These are phyloP conservation scores for Przewalskia tangutica DNA, from an alignment of 257 asterid species.

Conservation along the genomic window DNA sequence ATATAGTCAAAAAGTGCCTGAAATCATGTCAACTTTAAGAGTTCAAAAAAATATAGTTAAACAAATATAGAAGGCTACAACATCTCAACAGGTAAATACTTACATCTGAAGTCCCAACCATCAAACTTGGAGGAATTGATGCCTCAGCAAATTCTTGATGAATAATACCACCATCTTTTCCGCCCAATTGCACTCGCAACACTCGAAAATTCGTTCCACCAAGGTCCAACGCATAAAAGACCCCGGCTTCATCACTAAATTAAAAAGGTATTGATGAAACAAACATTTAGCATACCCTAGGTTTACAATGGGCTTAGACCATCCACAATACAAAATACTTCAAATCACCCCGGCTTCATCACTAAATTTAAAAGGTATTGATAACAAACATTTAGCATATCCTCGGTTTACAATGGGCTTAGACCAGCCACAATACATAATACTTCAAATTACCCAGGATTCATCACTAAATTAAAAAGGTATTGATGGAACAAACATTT, in stretches of 20 bases:
- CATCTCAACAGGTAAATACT: constrained; percentile 2
- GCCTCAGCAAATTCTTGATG: constrained; percentile 81
- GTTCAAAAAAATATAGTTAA: neutral
- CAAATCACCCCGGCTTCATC: no score
- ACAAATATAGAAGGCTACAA: neutral
- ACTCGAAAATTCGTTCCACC: constrained; percentile 97
- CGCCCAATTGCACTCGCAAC: constrained; percentile 79
- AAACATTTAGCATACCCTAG: neutral
- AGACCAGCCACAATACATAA: neutral
- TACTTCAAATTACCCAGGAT: neutral
- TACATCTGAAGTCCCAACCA: constrained; percentile 48
- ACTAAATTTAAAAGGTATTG: neutral
- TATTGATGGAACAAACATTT: neutral
- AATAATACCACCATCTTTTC: constrained; percentile 52
- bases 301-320: neutral
- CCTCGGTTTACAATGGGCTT: neutral
- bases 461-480: neutral
- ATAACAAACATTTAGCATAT: neutral
- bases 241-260: constrained; percentile 73
- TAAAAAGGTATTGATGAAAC: neutral
- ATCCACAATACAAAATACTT: neutral
- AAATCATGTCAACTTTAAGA: constrained; percentile 2
- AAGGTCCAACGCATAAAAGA: constrained; percentile 86
- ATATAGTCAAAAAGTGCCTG: constrained; percentile 36
- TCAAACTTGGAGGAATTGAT: constrained; percentile 69